Conservation (phyloP, 2,329 filamentous ascomycete genomes). For the Colletotrichum magnum region DNA sequence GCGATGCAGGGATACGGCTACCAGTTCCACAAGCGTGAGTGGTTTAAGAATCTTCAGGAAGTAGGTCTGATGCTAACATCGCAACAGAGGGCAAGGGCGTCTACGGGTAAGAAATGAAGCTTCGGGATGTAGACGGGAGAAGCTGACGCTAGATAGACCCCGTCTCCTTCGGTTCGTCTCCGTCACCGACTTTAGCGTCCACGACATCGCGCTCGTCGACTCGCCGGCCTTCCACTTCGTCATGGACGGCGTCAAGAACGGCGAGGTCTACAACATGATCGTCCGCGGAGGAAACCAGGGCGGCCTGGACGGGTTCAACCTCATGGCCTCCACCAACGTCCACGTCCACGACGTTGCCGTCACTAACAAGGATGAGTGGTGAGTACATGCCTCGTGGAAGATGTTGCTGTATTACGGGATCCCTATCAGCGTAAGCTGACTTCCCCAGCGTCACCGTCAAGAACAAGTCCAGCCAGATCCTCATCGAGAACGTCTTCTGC, state of each 20-base stretch:
- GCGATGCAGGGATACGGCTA: conserved; percentile 64
- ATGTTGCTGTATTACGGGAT: too few relatives aligned
- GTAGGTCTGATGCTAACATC: background rate
- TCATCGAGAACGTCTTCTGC: conserved; percentile 73
- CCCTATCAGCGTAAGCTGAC: too few relatives aligned
- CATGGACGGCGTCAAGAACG: conserved; percentile 61
- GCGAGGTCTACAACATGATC: conserved; percentile 69
- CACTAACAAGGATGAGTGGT: conserved; percentile 73
- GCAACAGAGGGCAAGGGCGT: conserved; percentile 26
- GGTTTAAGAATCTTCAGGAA: background rate
- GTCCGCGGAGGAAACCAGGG: conserved; percentile 65
- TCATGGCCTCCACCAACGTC: conserved; percentile 65
- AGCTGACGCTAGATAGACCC: conserved; percentile 45
- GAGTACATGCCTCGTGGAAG: too few relatives aligned
- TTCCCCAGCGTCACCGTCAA: conserved; percentile 38
- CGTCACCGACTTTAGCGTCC: conserved; percentile 61
- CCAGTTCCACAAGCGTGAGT: conserved; percentile 54
- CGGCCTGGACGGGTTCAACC: conserved; percentile 69
- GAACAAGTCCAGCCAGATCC: conserved; percentile 65
- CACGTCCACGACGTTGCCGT: conserved; percentile 73
- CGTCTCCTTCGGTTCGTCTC: conserved; percentile 60
- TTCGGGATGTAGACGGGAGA: background rate
- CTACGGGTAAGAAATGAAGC: conserved; percentile 17
- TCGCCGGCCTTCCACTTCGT: conserved; percentile 63
- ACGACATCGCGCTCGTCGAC: conserved; percentile 64